Evolutionary conservation across 2,329 filamentous ascomycete genomes (phyloP), one percentile per base, ranked within the genome.

Genomic region (Aspergillus viridinutans): DNA sequence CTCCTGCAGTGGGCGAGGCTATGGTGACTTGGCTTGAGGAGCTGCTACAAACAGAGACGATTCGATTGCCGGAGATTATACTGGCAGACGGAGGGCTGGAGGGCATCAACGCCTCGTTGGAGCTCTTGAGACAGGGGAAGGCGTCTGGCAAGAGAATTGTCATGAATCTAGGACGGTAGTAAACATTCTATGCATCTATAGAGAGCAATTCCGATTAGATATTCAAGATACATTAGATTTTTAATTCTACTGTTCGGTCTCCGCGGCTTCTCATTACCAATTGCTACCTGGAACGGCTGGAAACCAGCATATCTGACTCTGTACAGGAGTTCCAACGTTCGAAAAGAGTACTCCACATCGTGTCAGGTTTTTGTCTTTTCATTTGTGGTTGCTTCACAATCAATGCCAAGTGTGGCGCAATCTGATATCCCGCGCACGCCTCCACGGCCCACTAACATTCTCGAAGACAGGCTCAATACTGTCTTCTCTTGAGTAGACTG

Each of bases 131-230:
- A 14, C 80, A 79, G 57, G 86, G 88, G 0, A 83, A 84, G 54
- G 83, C 89, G 9, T 85, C 85, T 51, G 88, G 88, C 0, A 87
- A 86, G 12, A 82, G 88, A 49, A 76, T 91, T 48, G 85, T 91
- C n/a, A 84, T 90, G 7, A 64, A 68, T 54, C 53, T 74, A 47
- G 58, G 57, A 17, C 58, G 55, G 47, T 55, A 40, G 20, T 29
- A 7, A 4, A 35, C 35, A 8, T n/a, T 17, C 5, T 51, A 12
- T 4, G 3, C 5, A 25, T 14, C 1, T 2, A 12, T 48, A 23
- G 26, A 9, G n/a, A 25, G 20, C 17, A 43, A n/a, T 43, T 43
- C 29, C 10, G 3, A 10, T 12, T 4, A 29, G 28, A 29, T 29
- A 29, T 4, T 29, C 28, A 12, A 29, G 10, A 4, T 29, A 29